phyloP scores from a whole-genome alignment of 768 basidiomycete species.

The Epithele typhae region DNA sequence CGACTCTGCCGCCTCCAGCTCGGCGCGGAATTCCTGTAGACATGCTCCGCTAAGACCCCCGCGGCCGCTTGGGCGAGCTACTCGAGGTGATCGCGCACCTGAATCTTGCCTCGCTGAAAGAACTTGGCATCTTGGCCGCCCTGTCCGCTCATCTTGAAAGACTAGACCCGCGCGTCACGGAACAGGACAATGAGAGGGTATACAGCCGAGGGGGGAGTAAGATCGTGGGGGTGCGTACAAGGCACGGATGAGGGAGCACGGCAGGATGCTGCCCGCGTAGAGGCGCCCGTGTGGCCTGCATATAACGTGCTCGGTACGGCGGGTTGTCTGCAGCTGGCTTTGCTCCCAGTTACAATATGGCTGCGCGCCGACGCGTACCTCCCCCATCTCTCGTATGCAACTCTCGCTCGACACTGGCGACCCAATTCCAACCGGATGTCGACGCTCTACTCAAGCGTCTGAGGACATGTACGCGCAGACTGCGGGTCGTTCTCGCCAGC shows the following conservation, averaged over 20 bases:
- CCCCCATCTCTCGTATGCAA: constrained; percentile 7
- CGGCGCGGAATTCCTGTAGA: constrained; percentile 84
- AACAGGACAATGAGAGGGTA: too few relatives aligned
- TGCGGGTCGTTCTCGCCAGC: constrained; percentile 39
- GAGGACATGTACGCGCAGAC: constrained; percentile 48
- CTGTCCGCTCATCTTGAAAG: constrained; percentile 38
- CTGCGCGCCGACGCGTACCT: constrained; percentile 11
- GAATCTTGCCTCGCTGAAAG: constrained; percentile 89
- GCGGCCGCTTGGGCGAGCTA: too few relatives aligned
- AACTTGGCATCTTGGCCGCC: constrained; percentile 88
- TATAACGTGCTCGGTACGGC: background rate
- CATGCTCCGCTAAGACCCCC: background rate
- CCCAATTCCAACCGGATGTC: constrained; percentile 31
- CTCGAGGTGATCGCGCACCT: constrained; percentile 42
- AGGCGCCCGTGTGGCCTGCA: background rate
- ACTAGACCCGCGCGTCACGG: background rate
- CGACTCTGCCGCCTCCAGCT: constrained; percentile 84
- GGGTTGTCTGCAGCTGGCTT: background rate
- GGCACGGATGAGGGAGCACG: too few relatives aligned
- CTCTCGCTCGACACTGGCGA: constrained; percentile 17
- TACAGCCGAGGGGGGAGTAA: background rate
- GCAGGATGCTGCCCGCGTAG: background rate
- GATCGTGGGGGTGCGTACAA: too few relatives aligned
- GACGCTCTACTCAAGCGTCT: constrained; percentile 60
- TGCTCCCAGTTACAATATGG: constrained; percentile 10